These are phyloP conservation scores for fission yeast (Schizosaccharomyces pombe) DNA, from an alignment of 805 yeast genomes.

Conservation along the genomic window DNA sequence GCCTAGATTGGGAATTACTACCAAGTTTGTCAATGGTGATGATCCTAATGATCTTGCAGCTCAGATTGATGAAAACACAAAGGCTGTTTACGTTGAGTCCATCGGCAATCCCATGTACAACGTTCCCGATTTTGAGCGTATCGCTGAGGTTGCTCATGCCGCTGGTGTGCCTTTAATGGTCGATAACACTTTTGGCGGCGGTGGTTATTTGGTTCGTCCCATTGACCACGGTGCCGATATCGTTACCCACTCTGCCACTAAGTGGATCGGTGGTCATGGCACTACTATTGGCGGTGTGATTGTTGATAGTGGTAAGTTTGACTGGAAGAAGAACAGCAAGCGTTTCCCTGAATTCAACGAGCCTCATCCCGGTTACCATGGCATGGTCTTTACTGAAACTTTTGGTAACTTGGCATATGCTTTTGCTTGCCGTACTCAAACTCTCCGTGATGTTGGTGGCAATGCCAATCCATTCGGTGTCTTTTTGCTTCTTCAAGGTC, in stretches of 20 bases:
- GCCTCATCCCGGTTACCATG: constrained; percentile 89
- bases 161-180: constrained; percentile 77
- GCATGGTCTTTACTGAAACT: constrained; percentile 57
- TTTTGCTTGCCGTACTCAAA: constrained; percentile 58
- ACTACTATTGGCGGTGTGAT: constrained; percentile 81
- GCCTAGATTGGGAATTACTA: constrained; percentile 68
- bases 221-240: constrained; percentile 78
- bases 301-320: constrained; percentile 79
- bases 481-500: constrained; percentile 69
- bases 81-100: constrained; percentile 71
- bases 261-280: constrained; percentile 96
- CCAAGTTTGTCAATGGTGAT: constrained; percentile 70
- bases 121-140: constrained; percentile 69
- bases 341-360: constrained; percentile 76
- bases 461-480: constrained; percentile 69
- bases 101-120: constrained; percentile 85
- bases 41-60: constrained; percentile 44
- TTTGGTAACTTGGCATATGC: constrained; percentile 57
- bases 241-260: constrained; percentile 82
- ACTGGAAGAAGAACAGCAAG: constrained; percentile 65
- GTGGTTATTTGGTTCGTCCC: constrained; percentile 71
- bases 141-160: constrained; percentile 56
- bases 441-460: constrained; percentile 83
- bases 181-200: constrained; percentile 94
- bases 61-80: constrained; percentile 60